These are phyloP conservation scores for Lactarius vividus DNA, from an alignment of 768 basidiomycete genomes.

Conservation along the genomic window DNA sequence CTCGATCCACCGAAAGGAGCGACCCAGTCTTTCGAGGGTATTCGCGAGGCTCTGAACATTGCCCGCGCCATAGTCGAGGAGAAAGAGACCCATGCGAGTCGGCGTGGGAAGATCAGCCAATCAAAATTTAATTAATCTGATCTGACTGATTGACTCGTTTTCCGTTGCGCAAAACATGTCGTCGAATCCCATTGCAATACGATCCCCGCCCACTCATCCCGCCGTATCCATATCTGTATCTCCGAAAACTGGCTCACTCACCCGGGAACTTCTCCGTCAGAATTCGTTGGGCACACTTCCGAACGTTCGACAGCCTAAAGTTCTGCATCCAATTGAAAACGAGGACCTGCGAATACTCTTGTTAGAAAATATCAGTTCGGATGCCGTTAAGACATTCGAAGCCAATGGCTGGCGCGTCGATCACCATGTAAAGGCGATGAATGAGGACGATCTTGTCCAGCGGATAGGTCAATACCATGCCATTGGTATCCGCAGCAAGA, in stretches of 20 bases:
- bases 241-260: slow-evolving; percentile 43
- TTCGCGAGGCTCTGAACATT: slow-evolving; percentile 95
- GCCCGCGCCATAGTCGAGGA: slow-evolving; percentile 96
- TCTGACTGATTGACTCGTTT: background rate
- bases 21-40: slow-evolving; percentile 78
- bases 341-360: slow-evolving; percentile 78
- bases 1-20: slow-evolving; percentile 87
- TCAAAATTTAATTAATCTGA: background rate
- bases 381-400: slow-evolving; percentile 78
- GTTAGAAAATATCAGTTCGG: slow-evolving; percentile 92
- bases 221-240: slow-evolving; percentile 56
- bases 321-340: slow-evolving; percentile 80
- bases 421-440: slow-evolving; percentile 78
- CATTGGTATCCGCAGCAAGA: slow-evolving; percentile 96
- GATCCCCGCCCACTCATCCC: slow-evolving; percentile 34
- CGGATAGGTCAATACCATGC: slow-evolving; percentile 86
- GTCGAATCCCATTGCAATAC: slow-evolving; percentile 50
- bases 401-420: slow-evolving; percentile 90
- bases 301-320: slow-evolving; percentile 54
- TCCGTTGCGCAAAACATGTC: slow-evolving; percentile 35
- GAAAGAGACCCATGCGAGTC: slow-evolving; percentile 58
- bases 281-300: slow-evolving; percentile 26
- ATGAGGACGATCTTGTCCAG: slow-evolving; percentile 89
- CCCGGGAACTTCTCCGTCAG: slow-evolving; percentile 35
- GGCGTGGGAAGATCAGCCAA: slow-evolving; percentile 13